Base-by-base conservation (phyloP, 805 yeast species). In the Metschnikowia kunwiensis region DNA sequence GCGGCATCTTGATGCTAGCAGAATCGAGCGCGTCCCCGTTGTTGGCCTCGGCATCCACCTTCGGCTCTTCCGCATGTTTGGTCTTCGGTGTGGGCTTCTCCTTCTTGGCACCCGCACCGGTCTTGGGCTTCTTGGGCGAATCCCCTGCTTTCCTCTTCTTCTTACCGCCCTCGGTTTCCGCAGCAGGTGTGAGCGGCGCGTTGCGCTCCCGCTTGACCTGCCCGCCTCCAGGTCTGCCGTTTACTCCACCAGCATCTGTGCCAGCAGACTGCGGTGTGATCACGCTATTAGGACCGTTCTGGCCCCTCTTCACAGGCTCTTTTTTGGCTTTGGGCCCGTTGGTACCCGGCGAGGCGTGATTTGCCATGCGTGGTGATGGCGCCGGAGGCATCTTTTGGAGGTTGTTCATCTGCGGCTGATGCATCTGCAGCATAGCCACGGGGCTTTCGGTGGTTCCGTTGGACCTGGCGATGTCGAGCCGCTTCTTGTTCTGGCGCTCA, bases 401-500 rank as follows among this genome's bases (percentile, higher is more conserved):
- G n/a, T n/a, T n/a, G 25, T 38, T 26, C 36, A 24, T 36, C 13
- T 36, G 53, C 28, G 12, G 22, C 14, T 43, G 57, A 27, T 45
- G 53, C 14, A 25, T 30, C 19, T 36, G 50, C 11, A 36, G 30
- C 30, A 36, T 34, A 12, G 29, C 19, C 15, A 12, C 36, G 5
- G 38, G 28, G 30, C 38, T 36, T 8, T 43, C 46, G 26, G 25
- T 34, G 12, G 20, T 34, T 5, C 49, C 51, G 43, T 47, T 65
- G 43, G 59, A 63, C 24, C 78, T 57, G 5, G 74, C 77, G 34
- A 69, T 73, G 48, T 75, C 80, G 32, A 83, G 63, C 36, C 85
- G 70, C 55, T 77, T 78, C 54, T 82, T 80, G 58, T 83, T 86
- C 55, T 84, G 89, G 45, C 76, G 76, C 51, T 86, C 95, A 53